Conservation (phyloP, 306 rosid species). For the Acacia confusa region DNA sequence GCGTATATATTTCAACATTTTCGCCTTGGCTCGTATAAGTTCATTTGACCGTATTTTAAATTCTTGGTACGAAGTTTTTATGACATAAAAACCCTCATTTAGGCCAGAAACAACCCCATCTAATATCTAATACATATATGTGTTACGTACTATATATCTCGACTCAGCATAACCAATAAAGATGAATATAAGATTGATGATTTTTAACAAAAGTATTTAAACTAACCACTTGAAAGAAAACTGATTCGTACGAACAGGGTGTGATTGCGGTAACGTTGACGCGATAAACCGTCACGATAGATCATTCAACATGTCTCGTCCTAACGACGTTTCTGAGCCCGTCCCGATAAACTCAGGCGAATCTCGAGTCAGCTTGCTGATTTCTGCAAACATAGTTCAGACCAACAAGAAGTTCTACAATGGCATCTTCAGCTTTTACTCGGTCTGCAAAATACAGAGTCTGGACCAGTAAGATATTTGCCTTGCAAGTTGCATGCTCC, state of each 20-base stretch:
- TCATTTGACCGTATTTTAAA: neutral
- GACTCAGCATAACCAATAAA: neutral
- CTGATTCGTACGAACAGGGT: neutral
- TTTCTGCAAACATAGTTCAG: slow-evolving; percentile 56
- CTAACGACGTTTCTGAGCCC: slow-evolving; percentile 3
- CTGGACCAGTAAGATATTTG: slow-evolving; percentile 62
- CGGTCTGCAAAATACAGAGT: slow-evolving; percentile 77
- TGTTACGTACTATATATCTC: too few relatives aligned
- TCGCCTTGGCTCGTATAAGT: neutral
- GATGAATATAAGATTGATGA: neutral
- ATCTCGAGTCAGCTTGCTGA: slow-evolving; percentile 20
- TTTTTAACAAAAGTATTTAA: neutral
- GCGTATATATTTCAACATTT: neutral
- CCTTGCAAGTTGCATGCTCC: slow-evolving; percentile 41
- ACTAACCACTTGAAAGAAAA: neutral
- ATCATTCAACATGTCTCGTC: slow-evolving; percentile 14
- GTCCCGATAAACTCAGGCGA: slow-evolving; percentile 12
- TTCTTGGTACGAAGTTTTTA: too few relatives aligned
- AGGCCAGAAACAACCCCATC: neutral
- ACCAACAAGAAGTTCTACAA: slow-evolving; percentile 77
- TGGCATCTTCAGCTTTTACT: slow-evolving; percentile 73
- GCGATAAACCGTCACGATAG: slow-evolving; percentile 5
- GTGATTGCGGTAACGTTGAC: neutral
- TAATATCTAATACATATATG: too few relatives aligned
- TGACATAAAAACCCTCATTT: neutral